A percentile compares a stretch with the other conserved stretches of the same genome.
Evolutionary conservation across 1,284 basidiomycete genomes (phyloP).

Genomic region (Cutaneotrichosporon sp.): DNA sequence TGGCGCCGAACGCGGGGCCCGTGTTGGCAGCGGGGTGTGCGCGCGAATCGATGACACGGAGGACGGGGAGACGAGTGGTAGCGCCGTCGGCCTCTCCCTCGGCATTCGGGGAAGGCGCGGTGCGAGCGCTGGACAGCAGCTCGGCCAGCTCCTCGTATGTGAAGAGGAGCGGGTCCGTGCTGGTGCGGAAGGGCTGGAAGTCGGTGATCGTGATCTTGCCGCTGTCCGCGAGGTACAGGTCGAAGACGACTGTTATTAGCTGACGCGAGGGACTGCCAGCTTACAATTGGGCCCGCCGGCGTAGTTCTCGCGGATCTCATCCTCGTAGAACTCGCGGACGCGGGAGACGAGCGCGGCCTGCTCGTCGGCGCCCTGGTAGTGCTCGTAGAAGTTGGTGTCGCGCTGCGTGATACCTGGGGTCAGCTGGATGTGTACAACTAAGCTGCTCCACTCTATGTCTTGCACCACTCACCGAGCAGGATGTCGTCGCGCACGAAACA

Average conservation of each 20-base stretch:
- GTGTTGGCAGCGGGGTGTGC: constrained; percentile 68
- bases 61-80: constrained; percentile 57
- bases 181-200: constrained; percentile 82
- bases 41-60: constrained; percentile 72
- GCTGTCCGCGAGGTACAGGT: constrained; percentile 81
- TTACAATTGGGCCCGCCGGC: constrained; percentile 66
- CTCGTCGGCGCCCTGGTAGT: constrained; percentile 67
- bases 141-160: constrained; percentile 72
- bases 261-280: constrained; percentile 35
- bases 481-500: constrained; percentile 71
- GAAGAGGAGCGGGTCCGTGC: constrained; percentile 86
- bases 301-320: constrained; percentile 66
- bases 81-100: neutral
- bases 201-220: constrained; percentile 79
- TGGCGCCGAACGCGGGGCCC: constrained; percentile 75
- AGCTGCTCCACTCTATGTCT: too few relatives aligned
- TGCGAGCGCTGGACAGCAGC: constrained; percentile 12
- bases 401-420: constrained; percentile 77
- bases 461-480: constrained; percentile 5
- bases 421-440: neutral
- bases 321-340: constrained; percentile 68
- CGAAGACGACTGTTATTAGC: constrained; percentile 68
- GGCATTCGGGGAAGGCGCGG: neutral
- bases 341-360: constrained; percentile 61
- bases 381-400: constrained; percentile 88